A percentile compares a stretch with the other conserved stretches of the same genome.
These are phyloP conservation scores for Cyclotella cryptica DNA, from an alignment of 108 stramenopile genomes.

Conservation along the genomic window DNA sequence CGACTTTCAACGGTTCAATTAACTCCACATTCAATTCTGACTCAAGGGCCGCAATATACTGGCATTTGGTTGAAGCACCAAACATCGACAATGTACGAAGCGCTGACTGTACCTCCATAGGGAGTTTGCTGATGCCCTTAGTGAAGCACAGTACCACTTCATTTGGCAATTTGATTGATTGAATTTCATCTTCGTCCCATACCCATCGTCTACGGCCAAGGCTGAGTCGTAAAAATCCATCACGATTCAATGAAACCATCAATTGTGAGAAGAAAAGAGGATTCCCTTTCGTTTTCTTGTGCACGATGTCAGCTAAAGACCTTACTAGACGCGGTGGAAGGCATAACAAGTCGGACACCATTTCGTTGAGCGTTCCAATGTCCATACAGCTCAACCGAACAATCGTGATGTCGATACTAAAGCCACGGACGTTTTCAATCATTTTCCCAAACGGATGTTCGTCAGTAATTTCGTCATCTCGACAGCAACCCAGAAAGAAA, in stretches of 20 bases:
- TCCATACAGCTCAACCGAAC: conserved; percentile 3
- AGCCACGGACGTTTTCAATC: background rate
- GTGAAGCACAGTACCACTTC: conserved; percentile 8
- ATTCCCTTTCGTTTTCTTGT: conserved; percentile 31
- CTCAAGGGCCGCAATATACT: conserved; percentile 12
- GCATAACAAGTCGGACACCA: conserved; percentile 15
- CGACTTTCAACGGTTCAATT: conserved; percentile 4
- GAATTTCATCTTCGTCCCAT: conserved; percentile 24
- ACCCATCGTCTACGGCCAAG: conserved; percentile 20
- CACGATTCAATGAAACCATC: background rate
- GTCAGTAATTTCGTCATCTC: conserved; percentile 15
- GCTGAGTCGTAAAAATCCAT: conserved; percentile 7
- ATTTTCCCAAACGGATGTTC: background rate
- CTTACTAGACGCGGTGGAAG: conserved; percentile 14
- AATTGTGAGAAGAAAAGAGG: conserved; percentile 17
- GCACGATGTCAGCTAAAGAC: conserved; percentile 9
- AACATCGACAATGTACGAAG: background rate
- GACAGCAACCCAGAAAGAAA: conserved; percentile 20
- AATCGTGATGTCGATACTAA: background rate
- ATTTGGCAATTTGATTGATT: background rate
- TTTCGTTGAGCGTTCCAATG: conserved; percentile 4
- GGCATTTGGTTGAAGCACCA: background rate
- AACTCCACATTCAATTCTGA: background rate
- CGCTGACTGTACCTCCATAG: background rate
- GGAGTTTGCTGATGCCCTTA: conserved; percentile 4